Percentiles rank a stretch among this genome's conserved stretches.
Evolutionary conservation across 768 basidiomycete species (phyloP).

Genomic region (Clitopilus passeckerianus): DNA sequence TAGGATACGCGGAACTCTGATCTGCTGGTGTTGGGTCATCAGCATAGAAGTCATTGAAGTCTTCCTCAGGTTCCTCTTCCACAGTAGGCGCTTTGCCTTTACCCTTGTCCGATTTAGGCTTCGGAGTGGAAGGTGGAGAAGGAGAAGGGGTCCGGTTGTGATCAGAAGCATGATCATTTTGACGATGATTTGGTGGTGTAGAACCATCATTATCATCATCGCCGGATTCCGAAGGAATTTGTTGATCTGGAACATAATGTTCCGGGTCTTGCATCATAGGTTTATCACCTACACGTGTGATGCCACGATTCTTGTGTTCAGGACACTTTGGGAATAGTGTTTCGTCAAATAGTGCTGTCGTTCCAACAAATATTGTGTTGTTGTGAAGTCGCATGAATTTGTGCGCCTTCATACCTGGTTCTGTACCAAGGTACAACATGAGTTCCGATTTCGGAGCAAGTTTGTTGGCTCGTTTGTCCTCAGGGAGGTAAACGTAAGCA

Average conservation of each 20-base stretch:
- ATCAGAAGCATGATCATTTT: no score
- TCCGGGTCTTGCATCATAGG: not conserved
- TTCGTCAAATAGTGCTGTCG: slow-evolving; percentile 5
- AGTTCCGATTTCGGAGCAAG: not conserved
- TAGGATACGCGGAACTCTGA: no score
- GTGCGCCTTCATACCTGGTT: not conserved
- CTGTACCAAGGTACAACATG: not conserved
- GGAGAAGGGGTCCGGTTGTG: no score
- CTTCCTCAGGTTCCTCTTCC: no score
- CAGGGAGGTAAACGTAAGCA: slow-evolving; percentile 2
- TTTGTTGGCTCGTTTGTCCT: not conserved
- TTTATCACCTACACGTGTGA: not conserved
- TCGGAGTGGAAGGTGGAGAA: no score
- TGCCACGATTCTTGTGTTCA: not conserved
- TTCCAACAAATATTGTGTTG: not conserved
- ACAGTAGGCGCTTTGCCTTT: no score
- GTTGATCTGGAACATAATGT: not conserved
- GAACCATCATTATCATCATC: not conserved
- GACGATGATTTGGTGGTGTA: no score
- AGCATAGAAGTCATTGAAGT: no score
- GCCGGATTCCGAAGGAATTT: not conserved
- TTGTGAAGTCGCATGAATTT: slow-evolving; percentile 1
- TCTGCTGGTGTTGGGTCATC: no score
- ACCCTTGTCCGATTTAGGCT: no score
- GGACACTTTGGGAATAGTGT: slow-evolving; percentile 3